Conservation (phyloP, 352 stramenopile genomes). For the Pythium insidiosum region DNA sequence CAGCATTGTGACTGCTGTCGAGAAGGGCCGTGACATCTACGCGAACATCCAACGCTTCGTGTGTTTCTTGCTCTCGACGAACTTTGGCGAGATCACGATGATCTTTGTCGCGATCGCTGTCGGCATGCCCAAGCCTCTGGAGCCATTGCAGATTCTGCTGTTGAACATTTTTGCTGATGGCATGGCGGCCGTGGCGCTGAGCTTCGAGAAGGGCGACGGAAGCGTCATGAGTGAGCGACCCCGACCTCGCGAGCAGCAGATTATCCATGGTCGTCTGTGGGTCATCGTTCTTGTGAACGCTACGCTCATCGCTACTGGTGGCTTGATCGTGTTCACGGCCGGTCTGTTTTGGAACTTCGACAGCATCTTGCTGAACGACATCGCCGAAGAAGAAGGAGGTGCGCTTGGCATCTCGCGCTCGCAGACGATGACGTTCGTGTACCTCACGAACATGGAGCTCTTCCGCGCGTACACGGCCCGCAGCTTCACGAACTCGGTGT, state of each 20-base stretch:
- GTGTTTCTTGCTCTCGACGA: conserved; percentile 96
- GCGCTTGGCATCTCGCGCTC: conserved; percentile 51
- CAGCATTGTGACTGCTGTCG: conserved; percentile 94
- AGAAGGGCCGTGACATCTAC: conserved; percentile 96
- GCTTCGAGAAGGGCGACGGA: conserved; percentile 61
- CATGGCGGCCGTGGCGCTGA: conserved; percentile 62
- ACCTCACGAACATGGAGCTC: conserved; percentile 76
- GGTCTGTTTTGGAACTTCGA: conserved; percentile 70
- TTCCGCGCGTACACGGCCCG: conserved; percentile 62
- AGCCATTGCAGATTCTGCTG: conserved; percentile 95
- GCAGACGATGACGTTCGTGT: conserved; percentile 70
- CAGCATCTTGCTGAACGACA: conserved; percentile 45
- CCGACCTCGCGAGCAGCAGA: conserved; percentile 44
- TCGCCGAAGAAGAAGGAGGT: conserved; percentile 52
- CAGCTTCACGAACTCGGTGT: conserved; percentile 74
- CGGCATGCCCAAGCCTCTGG: conserved; percentile 84
- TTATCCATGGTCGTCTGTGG: conserved; percentile 64
- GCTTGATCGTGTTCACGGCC: conserved; percentile 49
- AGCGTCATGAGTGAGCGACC: conserved; percentile 56
- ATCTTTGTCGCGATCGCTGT: conserved; percentile 59
- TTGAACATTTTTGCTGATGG: conserved; percentile 98
- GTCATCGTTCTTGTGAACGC: conserved; percentile 58
- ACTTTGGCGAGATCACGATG: conserved; percentile 92
- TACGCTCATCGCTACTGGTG: conserved; percentile 42
- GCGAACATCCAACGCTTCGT: conserved; percentile 97